Conservation (phyloP, 257 asterid species). For the Verbascum thapsus region DNA sequence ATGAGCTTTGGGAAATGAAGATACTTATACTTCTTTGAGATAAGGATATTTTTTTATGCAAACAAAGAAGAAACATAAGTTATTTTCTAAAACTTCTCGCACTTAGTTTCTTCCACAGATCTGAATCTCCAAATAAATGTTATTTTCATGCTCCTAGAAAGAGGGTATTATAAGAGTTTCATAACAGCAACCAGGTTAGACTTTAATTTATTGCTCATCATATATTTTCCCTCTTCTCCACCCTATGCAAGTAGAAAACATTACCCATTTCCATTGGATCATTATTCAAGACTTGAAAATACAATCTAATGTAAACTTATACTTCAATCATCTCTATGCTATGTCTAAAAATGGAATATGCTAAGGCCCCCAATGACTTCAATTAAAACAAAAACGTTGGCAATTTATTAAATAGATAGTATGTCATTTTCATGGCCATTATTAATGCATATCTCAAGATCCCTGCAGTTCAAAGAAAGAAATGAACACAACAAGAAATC, state of each 20-base stretch:
- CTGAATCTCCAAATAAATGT: not conserved
- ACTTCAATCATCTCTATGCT: not conserved
- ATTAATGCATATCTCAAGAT: too few relatives aligned
- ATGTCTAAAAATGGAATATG: not conserved
- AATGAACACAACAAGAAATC: slow-evolving; percentile 12
- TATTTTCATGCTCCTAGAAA: not conserved
- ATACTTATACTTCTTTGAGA: too few relatives aligned
- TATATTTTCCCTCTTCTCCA: not conserved
- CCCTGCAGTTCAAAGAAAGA: slow-evolving; percentile 22
- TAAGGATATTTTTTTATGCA: too few relatives aligned
- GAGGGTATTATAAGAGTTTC: not conserved
- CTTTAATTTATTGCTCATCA: not conserved
- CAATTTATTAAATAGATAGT: not conserved
- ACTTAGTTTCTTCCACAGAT: not conserved
- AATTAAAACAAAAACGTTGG: not conserved
- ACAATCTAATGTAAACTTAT: not conserved
- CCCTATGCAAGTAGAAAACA: not conserved
- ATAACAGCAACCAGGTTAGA: not conserved
- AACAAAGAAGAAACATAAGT: too few relatives aligned
- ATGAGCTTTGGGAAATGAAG: too few relatives aligned
- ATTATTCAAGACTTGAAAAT: not conserved
- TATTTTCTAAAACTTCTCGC: not conserved
- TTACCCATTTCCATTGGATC: too few relatives aligned
- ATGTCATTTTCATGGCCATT: not conserved
- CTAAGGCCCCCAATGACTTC: not conserved